Evolutionary conservation across 2,329 filamentous ascomycete species (phyloP), one percentile per base, ranked within the genome.

Genomic region (Biscogniauxia sp.): DNA sequence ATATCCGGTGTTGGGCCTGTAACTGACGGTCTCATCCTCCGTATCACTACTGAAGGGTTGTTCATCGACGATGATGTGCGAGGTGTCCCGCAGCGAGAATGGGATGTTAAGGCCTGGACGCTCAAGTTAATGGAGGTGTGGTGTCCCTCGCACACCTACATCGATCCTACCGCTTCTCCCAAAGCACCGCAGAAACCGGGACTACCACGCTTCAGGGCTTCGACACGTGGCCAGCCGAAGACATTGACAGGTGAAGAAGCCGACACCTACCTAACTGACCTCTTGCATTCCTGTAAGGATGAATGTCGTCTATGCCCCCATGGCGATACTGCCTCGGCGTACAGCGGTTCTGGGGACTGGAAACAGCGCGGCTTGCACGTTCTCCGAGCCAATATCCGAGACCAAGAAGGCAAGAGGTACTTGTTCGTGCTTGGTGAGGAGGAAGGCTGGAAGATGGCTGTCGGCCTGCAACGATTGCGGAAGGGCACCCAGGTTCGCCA

Each of bases 31-130:
- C 82, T 99, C 53, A 91, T 98, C 63, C 83, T 99, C 63, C 90
- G 91, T 56, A 95, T 98, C 71, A 94, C 92, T 11, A 96, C 92
- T 1, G 94, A 97, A 75, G 95, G 95, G 19, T 83, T 98, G 57
- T 98, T 98, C 77, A 95, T 99, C 72, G 95, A 99, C 74, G 95
- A 99, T 75, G 95, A 98, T 74, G 86, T 97, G 56, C 88, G 93
- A 52, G 88, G 88, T 63, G 92, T 97, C 17, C 88, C 92, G n/a
- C 93, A 98, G 77, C 88, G 95, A 61, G 95, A 99, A 78, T 99
- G 95, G 95, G 95, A 99, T 75, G 88, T 98, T 72, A 98, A 98
- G 77, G 93, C 94, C 25, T 98, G 95, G 95, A 97, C 93, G 51
- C 85, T 99, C 77, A 97, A 96, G 78, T 80, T 90, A 66, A 87